Percentiles rank a stretch among this genome's conserved stretches.
Evolutionary conservation across 805 yeast genomes (phyloP).

Genomic region (Metschnikowia chrysomelidarum): DNA sequence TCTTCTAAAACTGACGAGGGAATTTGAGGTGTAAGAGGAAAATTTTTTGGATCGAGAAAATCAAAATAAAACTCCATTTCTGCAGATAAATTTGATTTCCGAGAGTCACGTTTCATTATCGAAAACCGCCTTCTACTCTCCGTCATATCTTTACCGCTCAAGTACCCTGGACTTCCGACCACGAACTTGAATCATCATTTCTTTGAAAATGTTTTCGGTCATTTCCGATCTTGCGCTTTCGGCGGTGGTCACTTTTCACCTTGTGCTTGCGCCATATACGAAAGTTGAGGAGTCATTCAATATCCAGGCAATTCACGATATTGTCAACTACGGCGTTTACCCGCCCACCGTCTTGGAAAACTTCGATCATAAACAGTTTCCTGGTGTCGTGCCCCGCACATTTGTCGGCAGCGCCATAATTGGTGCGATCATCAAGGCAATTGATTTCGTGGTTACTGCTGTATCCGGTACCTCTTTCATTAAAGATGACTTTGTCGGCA

Average conservation of each 20-base stretch:
- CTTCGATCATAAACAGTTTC: slow-evolving; percentile 77
- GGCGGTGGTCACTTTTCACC: slow-evolving; percentile 46
- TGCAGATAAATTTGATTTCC: too few relatives aligned
- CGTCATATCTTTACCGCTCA: too few relatives aligned
- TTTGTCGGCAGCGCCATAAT: slow-evolving; percentile 69
- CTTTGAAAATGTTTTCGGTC: too few relatives aligned
- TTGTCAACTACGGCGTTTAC: slow-evolving; percentile 58
- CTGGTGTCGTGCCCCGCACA: slow-evolving; percentile 88
- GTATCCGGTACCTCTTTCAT: slow-evolving; percentile 15
- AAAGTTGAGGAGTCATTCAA: slow-evolving; percentile 95
- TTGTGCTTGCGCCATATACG: slow-evolving; percentile 70
- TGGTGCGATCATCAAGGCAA: slow-evolving; percentile 45
- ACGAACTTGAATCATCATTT: too few relatives aligned
- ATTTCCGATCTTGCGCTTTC: slow-evolving; percentile 39
- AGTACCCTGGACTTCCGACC: too few relatives aligned
- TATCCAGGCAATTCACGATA: slow-evolving; percentile 84
- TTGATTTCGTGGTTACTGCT: slow-evolving; percentile 13
- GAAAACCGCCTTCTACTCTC: too few relatives aligned
- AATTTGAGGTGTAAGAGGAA: too few relatives aligned
- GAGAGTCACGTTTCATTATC: too few relatives aligned
- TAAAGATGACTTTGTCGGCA: slow-evolving; percentile 7
- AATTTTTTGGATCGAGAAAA: too few relatives aligned
- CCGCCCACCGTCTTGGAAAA: slow-evolving; percentile 32
- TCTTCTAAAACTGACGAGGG: too few relatives aligned
- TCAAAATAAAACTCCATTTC: too few relatives aligned